Conservation (phyloP, 129 eudicot genomes). For the Lactuca sativa region DNA sequence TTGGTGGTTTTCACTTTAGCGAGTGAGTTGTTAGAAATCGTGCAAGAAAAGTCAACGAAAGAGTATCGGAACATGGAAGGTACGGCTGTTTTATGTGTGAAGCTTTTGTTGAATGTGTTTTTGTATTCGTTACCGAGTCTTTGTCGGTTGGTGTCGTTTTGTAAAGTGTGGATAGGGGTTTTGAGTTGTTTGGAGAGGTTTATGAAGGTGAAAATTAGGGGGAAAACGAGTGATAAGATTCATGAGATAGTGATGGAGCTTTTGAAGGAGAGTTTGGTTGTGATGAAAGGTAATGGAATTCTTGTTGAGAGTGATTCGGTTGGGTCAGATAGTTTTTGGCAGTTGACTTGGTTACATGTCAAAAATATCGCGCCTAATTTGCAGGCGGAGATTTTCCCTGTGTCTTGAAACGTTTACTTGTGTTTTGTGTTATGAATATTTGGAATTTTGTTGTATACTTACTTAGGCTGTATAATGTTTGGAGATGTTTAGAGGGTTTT, state of each 20-base stretch:
- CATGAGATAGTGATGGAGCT: conserved; percentile 62
- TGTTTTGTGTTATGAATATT: not conserved
- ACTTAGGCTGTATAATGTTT: conserved; percentile 19
- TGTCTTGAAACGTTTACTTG: conserved; percentile 8
- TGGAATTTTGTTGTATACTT: conserved; percentile 23
- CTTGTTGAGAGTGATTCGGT: conserved; percentile 42
- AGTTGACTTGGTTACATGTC: conserved; percentile 69
- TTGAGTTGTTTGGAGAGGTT: conserved; percentile 56
- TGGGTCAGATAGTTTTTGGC: conserved; percentile 67
- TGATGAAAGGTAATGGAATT: conserved; percentile 57
- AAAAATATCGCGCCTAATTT: conserved; percentile 58
- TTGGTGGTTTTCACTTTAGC: conserved; percentile 53
- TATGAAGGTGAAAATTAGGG: conserved; percentile 55
- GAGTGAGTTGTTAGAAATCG: conserved; percentile 53
- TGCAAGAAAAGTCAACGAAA: conserved; percentile 50
- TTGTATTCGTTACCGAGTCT: conserved; percentile 45
- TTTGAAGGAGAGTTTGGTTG: conserved; percentile 55
- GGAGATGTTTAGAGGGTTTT: not conserved
- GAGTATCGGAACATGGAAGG: conserved; percentile 71
- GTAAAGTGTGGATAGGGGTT: conserved; percentile 61
- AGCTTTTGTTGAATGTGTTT: conserved; percentile 51
- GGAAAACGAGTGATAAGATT: conserved; percentile 55
- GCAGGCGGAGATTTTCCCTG: conserved; percentile 53
- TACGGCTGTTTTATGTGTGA: conserved; percentile 45
- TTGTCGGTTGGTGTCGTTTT: conserved; percentile 40